Evolutionary conservation across 2,329 filamentous ascomycete genomes (phyloP).

Genomic region (Paecilomyces niveus): DNA sequence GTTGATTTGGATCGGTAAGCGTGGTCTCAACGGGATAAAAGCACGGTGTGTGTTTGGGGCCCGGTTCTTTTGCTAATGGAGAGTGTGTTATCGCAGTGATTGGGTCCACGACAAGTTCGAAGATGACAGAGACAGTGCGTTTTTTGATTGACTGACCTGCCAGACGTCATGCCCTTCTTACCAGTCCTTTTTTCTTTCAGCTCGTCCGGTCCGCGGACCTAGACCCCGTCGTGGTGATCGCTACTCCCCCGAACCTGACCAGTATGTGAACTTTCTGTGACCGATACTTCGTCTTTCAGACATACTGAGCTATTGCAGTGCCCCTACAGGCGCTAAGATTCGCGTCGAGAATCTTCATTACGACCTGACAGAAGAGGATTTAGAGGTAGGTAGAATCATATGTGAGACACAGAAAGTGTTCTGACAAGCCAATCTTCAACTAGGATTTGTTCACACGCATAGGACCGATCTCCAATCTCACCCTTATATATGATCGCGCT

Average conservation of each 20-base stretch:
- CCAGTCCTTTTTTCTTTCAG: constrained; percentile 16
- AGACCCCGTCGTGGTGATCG: constrained; percentile 26
- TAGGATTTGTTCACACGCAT: constrained; percentile 77
- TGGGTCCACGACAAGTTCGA: constrained; percentile 93
- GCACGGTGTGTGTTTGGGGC: constrained; percentile 5
- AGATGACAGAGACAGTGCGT: constrained; percentile 54
- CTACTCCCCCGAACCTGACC: constrained; percentile 27
- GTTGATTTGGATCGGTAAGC: constrained; percentile 40
- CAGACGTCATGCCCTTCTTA: constrained; percentile 11
- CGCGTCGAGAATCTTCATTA: constrained; percentile 89
- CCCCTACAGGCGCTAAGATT: constrained; percentile 59
- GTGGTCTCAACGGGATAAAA: not conserved
- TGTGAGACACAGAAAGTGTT: not conserved
- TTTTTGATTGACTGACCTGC: constrained; percentile 6
- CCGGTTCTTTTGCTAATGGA: constrained; percentile 9
- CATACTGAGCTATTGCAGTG: constrained; percentile 31
- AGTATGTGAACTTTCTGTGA: constrained; percentile 19
- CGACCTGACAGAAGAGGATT: constrained; percentile 76
- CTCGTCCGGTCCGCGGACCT: constrained; percentile 37
- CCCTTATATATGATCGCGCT: constrained; percentile 76
- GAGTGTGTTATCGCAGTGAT: constrained; percentile 49
- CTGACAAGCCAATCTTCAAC: not conserved
- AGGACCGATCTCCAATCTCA: constrained; percentile 61
- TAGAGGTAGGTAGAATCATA: constrained; percentile 53
- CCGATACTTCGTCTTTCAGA: not conserved